These are phyloP conservation scores for Alloascoidea hylecoeti DNA, from an alignment of 805 yeast genomes.

Conservation along the genomic window DNA sequence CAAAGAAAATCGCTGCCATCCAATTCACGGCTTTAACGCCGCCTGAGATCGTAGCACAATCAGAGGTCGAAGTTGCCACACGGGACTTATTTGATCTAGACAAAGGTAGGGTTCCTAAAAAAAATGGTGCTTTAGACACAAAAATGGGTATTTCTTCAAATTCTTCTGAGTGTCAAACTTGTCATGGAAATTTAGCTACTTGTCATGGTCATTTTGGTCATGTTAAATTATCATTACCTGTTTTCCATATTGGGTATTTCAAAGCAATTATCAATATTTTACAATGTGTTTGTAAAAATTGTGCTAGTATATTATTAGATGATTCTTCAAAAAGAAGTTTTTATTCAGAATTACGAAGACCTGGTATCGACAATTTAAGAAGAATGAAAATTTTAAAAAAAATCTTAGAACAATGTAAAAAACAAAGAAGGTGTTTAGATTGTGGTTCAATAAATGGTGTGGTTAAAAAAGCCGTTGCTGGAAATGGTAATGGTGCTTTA, in stretches of 20 bases:
- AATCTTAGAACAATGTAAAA: conserved; percentile 84
- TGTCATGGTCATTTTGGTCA: conserved; percentile 99
- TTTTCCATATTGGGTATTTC: conserved; percentile 95
- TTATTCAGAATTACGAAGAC: conserved; percentile 68
- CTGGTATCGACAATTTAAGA: conserved; percentile 79
- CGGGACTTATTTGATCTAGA: conserved; percentile 88
- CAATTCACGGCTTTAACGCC: conserved; percentile 92
- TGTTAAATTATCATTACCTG: conserved; percentile 84
- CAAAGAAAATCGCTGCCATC: conserved; percentile 80
- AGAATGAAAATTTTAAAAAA: conserved; percentile 81
- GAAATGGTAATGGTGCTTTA: conserved; percentile 84
- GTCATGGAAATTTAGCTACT: conserved; percentile 82
- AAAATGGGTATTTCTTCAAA: conserved; percentile 91
- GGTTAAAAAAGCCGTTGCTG: conserved; percentile 89
- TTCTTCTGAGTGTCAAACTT: conserved; percentile 74
- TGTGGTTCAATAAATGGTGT: conserved; percentile 93
- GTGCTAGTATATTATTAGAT: conserved; percentile 66
- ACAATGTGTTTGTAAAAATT: conserved; percentile 83
- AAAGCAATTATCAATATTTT: conserved; percentile 78
- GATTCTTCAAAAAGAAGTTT: conserved; percentile 59
- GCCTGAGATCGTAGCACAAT: conserved; percentile 80
- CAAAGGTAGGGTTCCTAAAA: conserved; percentile 72
- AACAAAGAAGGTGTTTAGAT: conserved; percentile 78
- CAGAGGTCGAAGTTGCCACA: conserved; percentile 87
- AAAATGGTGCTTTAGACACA: conserved; percentile 80